Evolutionary conservation across 2,329 filamentous ascomycete genomes (phyloP), one percentile per base, ranked within the genome.

Genomic region (Taxawa tesnikishii): DNA sequence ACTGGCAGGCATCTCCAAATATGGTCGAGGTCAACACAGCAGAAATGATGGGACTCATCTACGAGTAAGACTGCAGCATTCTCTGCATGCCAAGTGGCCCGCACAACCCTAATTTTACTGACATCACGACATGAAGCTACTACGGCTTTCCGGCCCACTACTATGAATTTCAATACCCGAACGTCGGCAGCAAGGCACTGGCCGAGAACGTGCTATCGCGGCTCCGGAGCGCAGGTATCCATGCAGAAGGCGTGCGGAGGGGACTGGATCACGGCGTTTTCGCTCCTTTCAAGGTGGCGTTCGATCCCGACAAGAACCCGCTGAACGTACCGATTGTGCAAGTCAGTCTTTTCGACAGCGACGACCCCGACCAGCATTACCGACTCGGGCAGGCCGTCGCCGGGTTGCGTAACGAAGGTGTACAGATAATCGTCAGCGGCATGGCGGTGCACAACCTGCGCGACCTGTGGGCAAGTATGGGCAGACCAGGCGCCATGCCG

Each of bases 191-290:
- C 27, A 67, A 67, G 3, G 60, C 68, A 23, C 50, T 84, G 5
- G 75, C 77, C 2, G 54, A 65, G 15, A 66, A 65, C 31, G 64
- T 83, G 33, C 63, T 80, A 21, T 49, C 55, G 11, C 51, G 68
- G 31, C 59, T 83, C 5, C 55, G 59, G 3, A 50, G 64, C 4
- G 67, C 71, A 1, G 73, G 73, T 0, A 79, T 84, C 44, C 59
- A 69, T 32, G 68, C 71, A 2, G 58, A 71, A 38, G 68, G 68
- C 2, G 67, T 75, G 1, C 65, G 70, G 28, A 62, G 79, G 25
- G 80, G 79, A 0, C 60, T 83, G 1, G 80, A 85, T 45, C 81
- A 85, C 48, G 81, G 81, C 13, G 78, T 84, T 15, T 85, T 78
- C 65, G 75, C 71, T 1, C 70, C 72, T 8, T 83, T 84, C 51